These are phyloP conservation scores for Dipodascopsis uninucleata DNA, from an alignment of 805 yeast genomes.

Conservation along the genomic window DNA sequence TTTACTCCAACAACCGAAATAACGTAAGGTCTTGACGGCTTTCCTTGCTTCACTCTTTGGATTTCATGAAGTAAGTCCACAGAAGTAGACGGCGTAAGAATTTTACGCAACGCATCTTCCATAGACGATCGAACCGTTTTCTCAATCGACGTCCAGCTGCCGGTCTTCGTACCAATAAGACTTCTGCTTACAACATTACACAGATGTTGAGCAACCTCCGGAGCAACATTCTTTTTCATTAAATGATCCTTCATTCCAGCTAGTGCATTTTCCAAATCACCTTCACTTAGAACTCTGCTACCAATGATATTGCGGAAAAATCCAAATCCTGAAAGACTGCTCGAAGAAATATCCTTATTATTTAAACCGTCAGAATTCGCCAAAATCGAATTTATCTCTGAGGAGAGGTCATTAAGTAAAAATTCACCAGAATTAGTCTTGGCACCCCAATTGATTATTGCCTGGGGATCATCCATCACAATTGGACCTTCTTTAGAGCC, in stretches of 20 bases:
- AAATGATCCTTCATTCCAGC: slow-evolving; percentile 69
- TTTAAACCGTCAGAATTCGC: slow-evolving; percentile 25
- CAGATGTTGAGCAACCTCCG: slow-evolving; percentile 74
- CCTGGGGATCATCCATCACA: slow-evolving; percentile 35
- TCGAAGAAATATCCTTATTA: slow-evolving; percentile 19
- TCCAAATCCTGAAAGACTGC: slow-evolving; percentile 43
- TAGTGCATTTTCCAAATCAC: slow-evolving; percentile 63
- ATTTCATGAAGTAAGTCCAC: slow-evolving; percentile 82
- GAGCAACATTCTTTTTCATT: slow-evolving; percentile 84
- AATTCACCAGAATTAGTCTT: slow-evolving; percentile 54
- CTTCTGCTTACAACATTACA: slow-evolving; percentile 66
- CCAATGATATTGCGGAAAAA: slow-evolving; percentile 62
- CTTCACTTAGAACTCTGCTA: slow-evolving; percentile 60
- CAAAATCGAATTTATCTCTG: slow-evolving; percentile 46
- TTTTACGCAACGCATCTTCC: slow-evolving; percentile 57
- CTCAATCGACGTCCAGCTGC: slow-evolving; percentile 68
- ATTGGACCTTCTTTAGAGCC: slow-evolving; percentile 20
- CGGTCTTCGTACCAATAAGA: slow-evolving; percentile 68
- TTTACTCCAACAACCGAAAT: slow-evolving; percentile 96
- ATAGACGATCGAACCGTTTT: slow-evolving; percentile 59
- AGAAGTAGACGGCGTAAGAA: slow-evolving; percentile 88
- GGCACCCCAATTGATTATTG: slow-evolving; percentile 39
- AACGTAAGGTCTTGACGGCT: slow-evolving; percentile 66
- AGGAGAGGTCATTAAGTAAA: slow-evolving; percentile 59
- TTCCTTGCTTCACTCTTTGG: slow-evolving; percentile 36